Base-by-base conservation (phyloP, 768 basidiomycete species). In the Termitomyces eurrhizus region DNA sequence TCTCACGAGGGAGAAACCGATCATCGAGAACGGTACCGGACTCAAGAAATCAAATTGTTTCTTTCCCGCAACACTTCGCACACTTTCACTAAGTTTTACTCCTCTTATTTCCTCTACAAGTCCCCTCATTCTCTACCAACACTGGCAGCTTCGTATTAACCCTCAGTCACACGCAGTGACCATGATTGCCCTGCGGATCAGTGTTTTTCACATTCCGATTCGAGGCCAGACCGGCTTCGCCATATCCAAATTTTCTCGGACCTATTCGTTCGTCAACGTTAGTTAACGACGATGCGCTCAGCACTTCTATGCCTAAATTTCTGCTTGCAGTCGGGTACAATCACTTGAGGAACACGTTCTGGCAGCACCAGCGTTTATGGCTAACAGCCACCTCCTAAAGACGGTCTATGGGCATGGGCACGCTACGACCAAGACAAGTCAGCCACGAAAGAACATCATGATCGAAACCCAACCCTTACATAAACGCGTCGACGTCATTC, bases 401-500 rank as follows among this genome's bases (percentile, higher is more conserved):
- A 11, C 4, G 21, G 4, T 36, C 35, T 35, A 37, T 52, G 36
- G 18, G 18, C 21, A 52, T 24, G 36, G 37, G n/a, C 9, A 21
- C 11, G 37, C 36, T 52, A 33, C 51, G 51, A n/a, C 26, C 16
- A 42, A 42, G 53, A 29, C 39, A 42, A 44, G 54, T 55, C 54
- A 44, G 54, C 41, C 41, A 44, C 41, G n/a, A 42, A 42, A 51
- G 35, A 3, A 36, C n/a, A 24, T n/a, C 35, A 35, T 41, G 39
- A 54, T 54, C 53, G 52, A 51, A 29, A 52, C n/a, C 16, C 29
- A 56, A 56, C 36, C 45, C 44, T 56, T 48, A 42, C 7, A 44
- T 46, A 44, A 29, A n/a, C 36, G 33, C 35, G 26, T 37, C 59
- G 49, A 63, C 62, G 62, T 63, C 62, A 63, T 63, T 52, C n/a